Percentiles rank a stretch among this genome's conserved stretches.
Evolutionary conservation across 306 rosid genomes (phyloP).

Genomic region (Sesbania bispinosa): DNA sequence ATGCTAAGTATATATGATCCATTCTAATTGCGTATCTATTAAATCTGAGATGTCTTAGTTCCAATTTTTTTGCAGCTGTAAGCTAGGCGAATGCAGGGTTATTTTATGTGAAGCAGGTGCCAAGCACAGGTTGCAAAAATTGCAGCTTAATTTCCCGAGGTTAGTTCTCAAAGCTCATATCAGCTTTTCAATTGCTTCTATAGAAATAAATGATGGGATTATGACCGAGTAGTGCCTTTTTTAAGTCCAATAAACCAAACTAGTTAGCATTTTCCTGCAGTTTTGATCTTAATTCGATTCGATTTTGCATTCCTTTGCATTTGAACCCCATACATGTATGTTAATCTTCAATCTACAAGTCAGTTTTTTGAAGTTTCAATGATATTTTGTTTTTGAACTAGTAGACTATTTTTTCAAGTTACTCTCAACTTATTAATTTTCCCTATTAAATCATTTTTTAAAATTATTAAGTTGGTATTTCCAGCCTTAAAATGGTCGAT

Average conservation of each 20-base stretch:
- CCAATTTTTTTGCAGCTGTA: conserved; percentile 55
- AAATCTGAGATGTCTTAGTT: neutral
- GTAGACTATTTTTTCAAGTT: neutral
- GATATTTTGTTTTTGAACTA: neutral
- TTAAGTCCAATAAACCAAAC: neutral
- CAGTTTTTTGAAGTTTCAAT: neutral
- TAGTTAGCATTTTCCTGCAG: neutral
- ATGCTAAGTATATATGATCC: conserved; percentile 18
- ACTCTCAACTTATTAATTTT: neutral
- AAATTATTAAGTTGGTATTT: neutral
- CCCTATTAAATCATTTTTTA: neutral
- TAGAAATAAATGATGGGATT: neutral
- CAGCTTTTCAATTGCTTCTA: neutral
- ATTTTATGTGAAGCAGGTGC: conserved; percentile 85
- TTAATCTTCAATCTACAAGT: neutral
- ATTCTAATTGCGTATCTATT: neutral
- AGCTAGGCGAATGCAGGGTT: conserved; percentile 82
- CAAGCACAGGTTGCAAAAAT: conserved; percentile 81
- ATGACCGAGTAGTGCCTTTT: neutral
- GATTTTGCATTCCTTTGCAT: neutral
- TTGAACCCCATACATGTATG: neutral
- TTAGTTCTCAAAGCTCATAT: conserved; percentile 32
- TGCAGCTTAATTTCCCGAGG: conserved; percentile 95
- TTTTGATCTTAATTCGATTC: neutral
- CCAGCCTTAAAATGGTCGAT: neutral